A percentile compares a stretch with the other conserved stretches of the same genome.
Evolutionary conservation across 2,329 filamentous ascomycete species (phyloP).

Genomic region (Ilyonectria sp.): DNA sequence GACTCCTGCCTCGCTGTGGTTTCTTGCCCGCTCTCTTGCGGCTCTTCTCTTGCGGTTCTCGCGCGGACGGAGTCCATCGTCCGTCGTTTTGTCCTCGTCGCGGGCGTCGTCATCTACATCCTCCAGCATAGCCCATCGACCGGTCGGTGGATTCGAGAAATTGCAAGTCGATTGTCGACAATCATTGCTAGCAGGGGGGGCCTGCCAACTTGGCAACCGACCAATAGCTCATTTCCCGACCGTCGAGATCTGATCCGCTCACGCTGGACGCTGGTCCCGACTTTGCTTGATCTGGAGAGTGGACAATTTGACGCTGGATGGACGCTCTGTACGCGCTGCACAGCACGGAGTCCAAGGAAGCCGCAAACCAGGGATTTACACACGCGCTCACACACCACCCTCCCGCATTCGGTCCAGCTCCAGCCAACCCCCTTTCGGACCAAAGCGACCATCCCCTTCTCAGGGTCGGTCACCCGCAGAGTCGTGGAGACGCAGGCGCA

Average conservation of each 20-base stretch:
- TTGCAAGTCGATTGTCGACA: conserved; percentile 42
- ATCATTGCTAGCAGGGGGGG: conserved; percentile 46
- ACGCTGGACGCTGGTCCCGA: not conserved
- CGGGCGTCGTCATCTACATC: conserved; percentile 35
- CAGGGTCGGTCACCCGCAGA: conserved; percentile 33
- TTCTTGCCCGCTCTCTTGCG: not conserved
- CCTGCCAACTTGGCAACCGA: conserved; percentile 35
- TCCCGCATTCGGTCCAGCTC: conserved; percentile 39
- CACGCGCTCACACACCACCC: conserved; percentile 23
- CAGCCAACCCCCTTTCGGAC: conserved; percentile 48
- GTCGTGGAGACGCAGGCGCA: conserved; percentile 32
- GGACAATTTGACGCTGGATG: conserved; percentile 6
- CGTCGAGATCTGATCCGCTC: conserved; percentile 32
- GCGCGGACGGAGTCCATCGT: conserved; percentile 1
- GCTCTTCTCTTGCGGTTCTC: not conserved
- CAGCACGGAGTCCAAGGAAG: conserved; percentile 13
- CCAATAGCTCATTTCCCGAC: conserved; percentile 46
- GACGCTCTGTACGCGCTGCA: conserved; percentile 4
- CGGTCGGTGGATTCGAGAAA: conserved; percentile 45
- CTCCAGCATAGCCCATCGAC: conserved; percentile 21
- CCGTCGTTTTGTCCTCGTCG: conserved; percentile 4
- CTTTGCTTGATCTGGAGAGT: conserved; percentile 3
- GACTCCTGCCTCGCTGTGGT: not conserved
- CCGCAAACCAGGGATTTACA: conserved; percentile 19
- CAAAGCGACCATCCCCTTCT: conserved; percentile 28